Percentiles rank a stretch among this genome's conserved stretches.
Conservation (phyloP, 352 stramenopile species). For the Porosira glacialis region DNA sequence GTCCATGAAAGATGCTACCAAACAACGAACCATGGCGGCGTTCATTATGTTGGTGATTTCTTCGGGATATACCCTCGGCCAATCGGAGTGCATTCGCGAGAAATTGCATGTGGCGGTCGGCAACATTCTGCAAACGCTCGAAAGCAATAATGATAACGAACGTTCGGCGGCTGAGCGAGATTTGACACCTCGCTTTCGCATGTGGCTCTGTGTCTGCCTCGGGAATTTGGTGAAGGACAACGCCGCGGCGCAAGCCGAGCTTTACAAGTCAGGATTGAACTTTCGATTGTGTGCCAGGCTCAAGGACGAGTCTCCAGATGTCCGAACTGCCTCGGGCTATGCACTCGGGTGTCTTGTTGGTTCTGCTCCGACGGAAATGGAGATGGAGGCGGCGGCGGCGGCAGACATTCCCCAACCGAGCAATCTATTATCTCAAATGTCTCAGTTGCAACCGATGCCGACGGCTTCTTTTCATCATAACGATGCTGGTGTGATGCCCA, state of each 20-base stretch:
- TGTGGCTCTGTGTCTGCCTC: constrained; percentile 88
- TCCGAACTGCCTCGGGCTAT: constrained; percentile 89
- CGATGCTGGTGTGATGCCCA: too few relatives aligned
- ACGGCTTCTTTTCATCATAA: too few relatives aligned
- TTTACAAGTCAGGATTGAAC: constrained; percentile 85
- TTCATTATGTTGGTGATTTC: constrained; percentile 95
- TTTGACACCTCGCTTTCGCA: constrained; percentile 56
- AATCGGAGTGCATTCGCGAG: constrained; percentile 87
- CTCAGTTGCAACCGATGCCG: too few relatives aligned
- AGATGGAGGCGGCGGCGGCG: too few relatives aligned
- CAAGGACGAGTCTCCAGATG: constrained; percentile 84
- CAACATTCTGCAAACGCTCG: constrained; percentile 58
- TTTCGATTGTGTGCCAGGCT: constrained; percentile 83
- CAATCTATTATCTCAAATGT: too few relatives aligned
- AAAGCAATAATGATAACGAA: constrained; percentile 45
- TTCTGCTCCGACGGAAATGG: constrained; percentile 23
- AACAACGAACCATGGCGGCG: constrained; percentile 92
- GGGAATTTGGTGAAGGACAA: constrained; percentile 93
- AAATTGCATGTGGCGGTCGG: constrained; percentile 84
- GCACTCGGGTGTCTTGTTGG: constrained; percentile 89
- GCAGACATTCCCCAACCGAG: too few relatives aligned
- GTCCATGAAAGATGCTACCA: constrained; percentile 76
- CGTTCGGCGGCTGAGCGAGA: constrained; percentile 71
- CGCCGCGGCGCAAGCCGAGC: constrained; percentile 83
- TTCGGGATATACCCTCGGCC: constrained; percentile 86